phyloP scores from a whole-genome alignment of 148 eudicot genomes.

The Arctostaphylos glauca region DNA sequence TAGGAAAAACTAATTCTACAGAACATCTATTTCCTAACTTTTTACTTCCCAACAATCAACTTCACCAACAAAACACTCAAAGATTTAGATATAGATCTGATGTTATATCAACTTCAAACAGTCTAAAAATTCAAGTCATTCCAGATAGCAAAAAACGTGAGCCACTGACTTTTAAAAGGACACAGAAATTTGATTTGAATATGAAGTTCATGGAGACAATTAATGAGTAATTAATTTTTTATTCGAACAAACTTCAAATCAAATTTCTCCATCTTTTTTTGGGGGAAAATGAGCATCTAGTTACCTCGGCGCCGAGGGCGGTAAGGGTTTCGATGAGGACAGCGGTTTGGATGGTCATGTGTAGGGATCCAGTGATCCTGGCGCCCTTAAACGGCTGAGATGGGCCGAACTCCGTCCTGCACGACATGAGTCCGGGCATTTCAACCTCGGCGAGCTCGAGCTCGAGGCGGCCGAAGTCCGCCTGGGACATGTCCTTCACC shows the following conservation, averaged over 20 bases:
- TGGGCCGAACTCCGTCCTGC: constrained; percentile 76
- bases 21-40: no score
- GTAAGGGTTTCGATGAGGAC: constrained; percentile 93
- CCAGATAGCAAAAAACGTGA: not conserved
- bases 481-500: constrained; percentile 95
- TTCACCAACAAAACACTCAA: not conserved
- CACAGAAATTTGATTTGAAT: not conserved
- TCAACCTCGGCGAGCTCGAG: constrained; percentile 94
- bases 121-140: not conserved
- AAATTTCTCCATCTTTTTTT: not conserved
- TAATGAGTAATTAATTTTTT: not conserved
- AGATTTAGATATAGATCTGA: not conserved
- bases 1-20: no score
- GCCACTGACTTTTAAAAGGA: not conserved
- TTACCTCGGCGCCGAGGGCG: constrained; percentile 76
- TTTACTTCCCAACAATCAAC: not conserved
- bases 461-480: constrained; percentile 96
- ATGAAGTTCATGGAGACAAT: not conserved
- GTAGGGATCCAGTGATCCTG: constrained; percentile 79
- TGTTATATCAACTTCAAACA: not conserved
- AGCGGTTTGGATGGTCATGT: constrained; percentile 97
- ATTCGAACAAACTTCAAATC: not conserved
- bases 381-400: constrained; percentile 92
- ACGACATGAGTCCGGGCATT: constrained; percentile 95
- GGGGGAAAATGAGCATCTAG: not conserved